phyloP scores from a whole-genome alignment of 306 rosid species.

The Cicer judaicum region DNA sequence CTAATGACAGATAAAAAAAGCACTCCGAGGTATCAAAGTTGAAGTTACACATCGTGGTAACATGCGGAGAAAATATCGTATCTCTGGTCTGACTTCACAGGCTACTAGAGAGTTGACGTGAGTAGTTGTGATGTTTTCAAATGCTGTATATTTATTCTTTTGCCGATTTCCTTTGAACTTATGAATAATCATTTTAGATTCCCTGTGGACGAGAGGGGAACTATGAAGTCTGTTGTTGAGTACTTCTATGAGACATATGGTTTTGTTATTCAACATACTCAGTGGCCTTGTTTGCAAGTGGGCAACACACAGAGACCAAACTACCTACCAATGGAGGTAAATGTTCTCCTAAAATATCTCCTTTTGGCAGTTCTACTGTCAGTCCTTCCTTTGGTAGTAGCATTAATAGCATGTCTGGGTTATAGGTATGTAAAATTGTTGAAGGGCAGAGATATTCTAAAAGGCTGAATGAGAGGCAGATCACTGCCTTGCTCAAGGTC shows the following conservation, averaged over 20 bases:
- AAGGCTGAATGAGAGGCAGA: conserved; percentile 84
- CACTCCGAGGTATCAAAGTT: conserved; percentile 91
- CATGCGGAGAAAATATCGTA: conserved; percentile 93
- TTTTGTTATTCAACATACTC: conserved; percentile 79
- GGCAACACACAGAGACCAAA: conserved; percentile 91
- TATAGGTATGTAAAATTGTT: conserved; percentile 94
- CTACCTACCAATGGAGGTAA: conserved; percentile 96
- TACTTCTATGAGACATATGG: conserved; percentile 92
- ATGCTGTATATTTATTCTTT: background rate
- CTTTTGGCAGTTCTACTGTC: background rate
- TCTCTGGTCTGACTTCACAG: conserved; percentile 89
- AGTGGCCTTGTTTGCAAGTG: conserved; percentile 97
- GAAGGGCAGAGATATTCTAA: conserved; percentile 95
- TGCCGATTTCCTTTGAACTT: conserved; percentile 34
- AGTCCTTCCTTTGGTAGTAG: conserved; percentile 24
- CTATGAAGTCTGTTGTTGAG: conserved; percentile 91
- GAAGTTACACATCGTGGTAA: conserved; percentile 97
- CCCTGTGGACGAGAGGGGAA: conserved; percentile 94
- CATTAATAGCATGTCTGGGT: conserved; percentile 30
- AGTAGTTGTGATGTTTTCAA: conserved; percentile 23
- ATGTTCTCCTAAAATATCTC: background rate
- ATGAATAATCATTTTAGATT: conserved; percentile 56
- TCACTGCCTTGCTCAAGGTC: conserved; percentile 84
- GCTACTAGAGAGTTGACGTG: conserved; percentile 94
- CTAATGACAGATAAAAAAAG: conserved; percentile 79